Base-by-base conservation (phyloP, 2,329 filamentous ascomycete species). In the Trichoderma endophyticum region DNA sequence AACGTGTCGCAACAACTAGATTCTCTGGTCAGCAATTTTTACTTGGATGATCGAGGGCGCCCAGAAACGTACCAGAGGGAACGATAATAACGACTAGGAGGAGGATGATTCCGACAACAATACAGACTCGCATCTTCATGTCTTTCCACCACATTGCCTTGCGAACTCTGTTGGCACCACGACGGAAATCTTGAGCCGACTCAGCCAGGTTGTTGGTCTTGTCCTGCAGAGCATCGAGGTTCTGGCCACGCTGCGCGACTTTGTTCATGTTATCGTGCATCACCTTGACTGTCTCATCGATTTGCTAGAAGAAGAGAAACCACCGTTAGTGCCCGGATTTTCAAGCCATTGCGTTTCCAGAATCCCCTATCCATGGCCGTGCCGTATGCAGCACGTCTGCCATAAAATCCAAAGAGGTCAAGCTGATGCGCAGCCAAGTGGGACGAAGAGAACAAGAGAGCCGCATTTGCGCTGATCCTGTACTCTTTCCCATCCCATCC, bases 71-170 rank as follows among this genome's bases (percentile, higher is more conserved):
- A 97, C 95, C 94, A 77, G 92, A 88, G 76, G 96, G 96, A 77
- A 98, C 91, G 80, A 99, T 96, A 82, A 99, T 98, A 82, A 99
- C 89, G 77, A 97, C 86, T 77, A 99, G 89, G 78, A 99, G 87
- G 77, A 98, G 89, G 82, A 98, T 92, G 83, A 99, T 92, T 79
- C 95, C 96, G 73, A 91, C 87, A 80, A 97, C 92, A 78, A 99
- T 87, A 85, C 95, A 98, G 87, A 98, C 96, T 83, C 96, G 91
- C 96, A 99, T 99, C 90, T 98, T 98, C 94, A 98, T 97, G 81
- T 98, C 95, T 89, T 98, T 98, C 95, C 95, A 98, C 95, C 95
- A 98, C 95, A 98, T 98, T 84, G 97, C 91, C 87, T 95, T 95
- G 83, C 96, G 91, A 77, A 99, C 95, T 78, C 94, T 88, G 87